Evolutionary conservation across 805 yeast genomes (phyloP), one percentile per base, ranked within the genome.

Genomic region (Cyberlindnera americana): DNA sequence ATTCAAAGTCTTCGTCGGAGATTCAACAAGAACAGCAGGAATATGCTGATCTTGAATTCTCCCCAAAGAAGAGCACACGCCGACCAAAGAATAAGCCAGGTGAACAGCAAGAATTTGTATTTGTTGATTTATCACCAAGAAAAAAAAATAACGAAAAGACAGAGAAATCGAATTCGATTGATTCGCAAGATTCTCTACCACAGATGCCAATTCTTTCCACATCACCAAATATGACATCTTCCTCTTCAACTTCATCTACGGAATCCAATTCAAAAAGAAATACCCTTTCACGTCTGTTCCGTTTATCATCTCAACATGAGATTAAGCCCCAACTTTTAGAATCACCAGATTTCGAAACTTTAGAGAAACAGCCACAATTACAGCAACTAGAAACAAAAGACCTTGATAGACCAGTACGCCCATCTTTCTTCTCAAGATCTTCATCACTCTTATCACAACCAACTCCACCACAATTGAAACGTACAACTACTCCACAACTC

Each of bases 61-160:
- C 56, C 4, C 49, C 54, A 2, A 53, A 48, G 31, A 54, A 49
- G 32, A 33, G 49, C 19, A 41, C 56, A 4, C 49, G 57, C 40
- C 43, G 59, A 37, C 61, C 59, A 10, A 44, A 46, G 36, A 46
- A 40, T 33, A 52, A 43, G 29, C 53, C 54, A 3, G 58, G 57
- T n/a, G 51, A 43, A 12, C 46, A 43, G n/a, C 56, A 53, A 24
- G 56, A 57, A 37, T 57, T 54, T 33, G 60, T 57, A 13, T 57
- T 57, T 37, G 59, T 57, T 11, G 59, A 57, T 32, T 29, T 57
- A 6, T 54, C 59, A 3, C 61, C 61, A 12, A 49, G 40, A 17
- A 57, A 55, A 53, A 54, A 50, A 33, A n/a, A n/a, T n/a, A 38
- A 43, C 15, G 13, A 15, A 7, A 7, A 21, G 9, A 14, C 12